Evolutionary conservation across 1,284 basidiomycete species (phyloP).

Genomic region (Cronartium ribicola): DNA sequence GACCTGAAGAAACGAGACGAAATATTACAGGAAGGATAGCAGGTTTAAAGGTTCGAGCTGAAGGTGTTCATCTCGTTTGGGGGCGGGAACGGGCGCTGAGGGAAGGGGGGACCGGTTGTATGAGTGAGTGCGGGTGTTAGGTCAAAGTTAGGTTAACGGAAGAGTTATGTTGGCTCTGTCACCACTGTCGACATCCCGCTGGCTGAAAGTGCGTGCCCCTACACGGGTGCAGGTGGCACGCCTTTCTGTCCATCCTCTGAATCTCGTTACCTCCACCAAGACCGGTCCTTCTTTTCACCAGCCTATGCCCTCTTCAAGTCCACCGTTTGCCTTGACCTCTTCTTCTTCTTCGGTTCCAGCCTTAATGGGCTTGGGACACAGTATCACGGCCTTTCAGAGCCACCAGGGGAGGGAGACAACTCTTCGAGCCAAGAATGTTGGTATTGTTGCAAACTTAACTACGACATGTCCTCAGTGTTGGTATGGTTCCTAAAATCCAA

Average conservation of each 20-base stretch:
- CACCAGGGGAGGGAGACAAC: too few relatives aligned
- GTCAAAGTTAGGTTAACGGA: not conserved
- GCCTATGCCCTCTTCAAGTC: not conserved
- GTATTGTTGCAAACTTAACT: too few relatives aligned
- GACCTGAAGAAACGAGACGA: not conserved
- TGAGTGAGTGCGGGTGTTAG: not conserved
- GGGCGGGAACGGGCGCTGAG: not conserved
- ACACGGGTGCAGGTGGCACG: not conserved
- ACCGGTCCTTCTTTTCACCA: not conserved
- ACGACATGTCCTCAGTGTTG: too few relatives aligned
- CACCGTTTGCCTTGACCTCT: not conserved
- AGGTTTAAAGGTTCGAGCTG: not conserved
- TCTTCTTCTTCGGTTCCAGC: too few relatives aligned
- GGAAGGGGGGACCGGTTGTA: not conserved
- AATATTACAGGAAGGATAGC: constrained; percentile 2
- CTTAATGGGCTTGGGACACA: too few relatives aligned
- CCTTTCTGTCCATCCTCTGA: too few relatives aligned
- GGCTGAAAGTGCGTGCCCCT: not conserved
- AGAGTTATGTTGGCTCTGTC: not conserved
- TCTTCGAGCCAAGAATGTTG: too few relatives aligned
- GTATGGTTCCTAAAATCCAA: too few relatives aligned
- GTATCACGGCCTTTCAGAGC: too few relatives aligned
- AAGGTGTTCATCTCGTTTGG: not conserved
- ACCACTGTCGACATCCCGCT: not conserved
- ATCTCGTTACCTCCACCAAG: not conserved